Evolutionary conservation across 2,329 filamentous ascomycete genomes (phyloP), one percentile per base, ranked within the genome.

Genomic region (Fusarium brachygibbosum): DNA sequence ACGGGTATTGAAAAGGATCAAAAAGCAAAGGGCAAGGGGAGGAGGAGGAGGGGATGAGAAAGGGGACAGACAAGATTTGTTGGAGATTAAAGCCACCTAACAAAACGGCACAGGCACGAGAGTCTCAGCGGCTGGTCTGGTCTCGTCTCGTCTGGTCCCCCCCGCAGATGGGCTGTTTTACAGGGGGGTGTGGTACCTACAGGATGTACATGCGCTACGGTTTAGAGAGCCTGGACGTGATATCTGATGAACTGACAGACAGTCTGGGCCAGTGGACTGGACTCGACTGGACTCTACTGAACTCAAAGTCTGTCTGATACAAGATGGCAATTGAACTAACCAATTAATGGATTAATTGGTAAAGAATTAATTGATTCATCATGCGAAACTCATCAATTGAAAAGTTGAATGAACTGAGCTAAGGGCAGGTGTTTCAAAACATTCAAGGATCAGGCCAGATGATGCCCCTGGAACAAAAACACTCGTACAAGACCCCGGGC

Each of bases 31-130:
- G 29, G n/a, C 38, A 52, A 41, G 40, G 40, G 44, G 28, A 29
- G 29, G 9, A 29, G 46, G 19, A 7, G 16, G 17, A 14, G 23
- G 21, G 17, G 21, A 14, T n/a, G 32, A 25, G 28, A 38, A 28
- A 54, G 29, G 60, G 35, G 52, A 64, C 42, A 37, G 52, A 64
- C 42, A 37, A 59, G 59, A 63, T 65, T 65, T 25, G 38, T 37
- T 64, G 59, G 61, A 65, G 61, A 64, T 64, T 65, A 64, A 59
- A 48, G 49, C 42, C 38, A 42, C 40, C 21, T 28, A 48, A 46
- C 34, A 42, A 19, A 45, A 48, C 41, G n/a, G 55, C 38, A 53
- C 58, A 56, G 60, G 60, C 50, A 59, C 52, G 56, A 29, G 9
- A 59, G 62, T 65, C 53, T 60, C 62, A 65, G 62, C 45, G 60